Base-by-base conservation (phyloP, 495 filamentous ascomycete species). In the Evernia prunastri region DNA sequence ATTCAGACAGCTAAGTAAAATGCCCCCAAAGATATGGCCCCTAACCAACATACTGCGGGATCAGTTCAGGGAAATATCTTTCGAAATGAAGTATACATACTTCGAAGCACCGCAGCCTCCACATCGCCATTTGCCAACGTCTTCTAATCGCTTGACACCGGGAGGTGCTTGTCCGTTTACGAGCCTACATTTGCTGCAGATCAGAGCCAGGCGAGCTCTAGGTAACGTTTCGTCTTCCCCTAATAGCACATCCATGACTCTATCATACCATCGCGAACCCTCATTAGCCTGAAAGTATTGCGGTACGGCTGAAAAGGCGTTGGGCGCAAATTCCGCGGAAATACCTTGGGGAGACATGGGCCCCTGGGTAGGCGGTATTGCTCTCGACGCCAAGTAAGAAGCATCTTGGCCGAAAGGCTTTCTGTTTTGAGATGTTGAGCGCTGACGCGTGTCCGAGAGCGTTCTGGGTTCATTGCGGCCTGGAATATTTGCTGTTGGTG, bases 81-180 rank as follows among this genome's bases (percentile, higher is more conserved):
- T 86, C 2, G 82, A 84, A 68, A 90, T 86, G 62, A 86, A 85
- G 66, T 90, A 86, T 67, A 86, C 82, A 3, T 92, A 92, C 72
- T 98, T 98, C 80, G 82, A 83, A n/a, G 84, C 79, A 1, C 88
- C 86, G 70, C 94, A 99, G 51, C 84, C 86, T 64, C 86, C 87
- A 76, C 94, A 99, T 59, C 87, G 86, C 94, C 94, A 99, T 67
- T 79, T 82, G 13, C 93, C 94, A 1, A 99, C 73, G 51, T 96
- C 93, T 20, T 89, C 84, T 20, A 92, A 76, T 0, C 79, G 84
- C 70, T 85, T 88, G 4, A 88, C 84, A 3, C 95, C 94, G 0
- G 94, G 94, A 15, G 94, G 93, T 3, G 95, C 94, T 70, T 96
- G 93, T 5, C 94, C 94, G 71, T 99, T 99, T 39, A 99, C 93